Base-by-base conservation (phyloP, 139 green algal genomes). In the Chlorella sp. region DNA sequence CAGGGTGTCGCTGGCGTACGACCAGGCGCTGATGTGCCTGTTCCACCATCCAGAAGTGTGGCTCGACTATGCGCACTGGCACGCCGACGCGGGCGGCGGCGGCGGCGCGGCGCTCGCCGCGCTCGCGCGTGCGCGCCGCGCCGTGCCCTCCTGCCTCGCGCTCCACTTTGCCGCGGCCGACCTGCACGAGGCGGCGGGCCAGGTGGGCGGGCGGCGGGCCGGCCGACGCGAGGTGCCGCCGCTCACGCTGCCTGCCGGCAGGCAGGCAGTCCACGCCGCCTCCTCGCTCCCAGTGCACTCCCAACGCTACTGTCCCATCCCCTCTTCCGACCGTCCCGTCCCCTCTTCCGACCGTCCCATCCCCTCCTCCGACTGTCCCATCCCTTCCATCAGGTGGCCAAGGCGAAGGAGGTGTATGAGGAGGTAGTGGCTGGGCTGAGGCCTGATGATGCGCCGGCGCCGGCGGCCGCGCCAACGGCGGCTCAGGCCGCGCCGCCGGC, bases 161-260 rank as follows among this genome's bases (percentile, higher is more conserved):
- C 80, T 98, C 79, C 89, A 91, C 73, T 95, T 94, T 76, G 86
- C 89, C 2, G 87, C 87, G 0, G 93, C 92, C 3, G 93, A 98
- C 43, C 33, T 91, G 42, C 58, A 95, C 41, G 93, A 96, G 74
- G 46, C 38, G 29, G 35, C 67, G 3, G 92, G 90, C 42, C 31
- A 82, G 41, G 40, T n/a, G n/a, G n/a, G n/a, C n/a, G n/a, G n/a
- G n/a, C n/a, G n/a, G n/a, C n/a, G n/a, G n/a, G n/a, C n/a, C n/a
- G n/a, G n/a, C n/a, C n/a, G n/a, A n/a, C n/a, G n/a, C n/a, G n/a
- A n/a, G n/a, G n/a, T n/a, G n/a, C n/a, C n/a, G n/a, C n/a, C n/a
- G n/a, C n/a, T n/a, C n/a, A n/a, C n/a, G n/a, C n/a, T n/a, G n/a
- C n/a, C n/a, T n/a, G n/a, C n/a, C n/a, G n/a, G n/a, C n/a, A n/a